phyloP scores from a whole-genome alignment of 2,329 filamentous ascomycete genomes.

The Fusarium vanettenii region DNA sequence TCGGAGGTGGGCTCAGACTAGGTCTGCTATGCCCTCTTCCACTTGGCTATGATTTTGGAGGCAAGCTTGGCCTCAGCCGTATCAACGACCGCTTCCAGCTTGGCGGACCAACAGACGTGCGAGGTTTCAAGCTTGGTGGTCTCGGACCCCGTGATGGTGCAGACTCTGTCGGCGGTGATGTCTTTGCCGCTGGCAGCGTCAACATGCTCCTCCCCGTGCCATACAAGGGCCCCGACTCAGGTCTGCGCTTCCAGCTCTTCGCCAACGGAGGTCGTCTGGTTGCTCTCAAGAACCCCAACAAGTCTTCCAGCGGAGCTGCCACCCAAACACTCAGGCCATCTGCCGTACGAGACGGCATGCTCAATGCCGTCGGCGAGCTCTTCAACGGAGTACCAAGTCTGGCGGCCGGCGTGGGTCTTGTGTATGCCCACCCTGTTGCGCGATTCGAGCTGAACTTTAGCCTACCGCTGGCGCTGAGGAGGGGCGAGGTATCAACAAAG shows the following conservation, averaged over 20 bases:
- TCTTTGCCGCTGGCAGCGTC: constrained; percentile 89
- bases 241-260: constrained; percentile 89
- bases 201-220: constrained; percentile 89
- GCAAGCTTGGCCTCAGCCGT: constrained; percentile 74
- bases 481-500: constrained; percentile 89
- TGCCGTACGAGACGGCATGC: constrained; percentile 65
- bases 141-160: constrained; percentile 87
- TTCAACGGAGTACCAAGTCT: constrained; percentile 82
- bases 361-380: constrained; percentile 75
- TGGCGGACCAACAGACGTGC: constrained; percentile 92
- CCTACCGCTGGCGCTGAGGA: constrained; percentile 82
- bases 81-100: constrained; percentile 96
- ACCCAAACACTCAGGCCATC: constrained; percentile 50
- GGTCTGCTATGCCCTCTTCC: constrained; percentile 88
- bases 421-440: constrained; percentile 94
- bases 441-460: constrained; percentile 97
- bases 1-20: constrained; percentile 84
- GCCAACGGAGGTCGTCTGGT: constrained; percentile 90
- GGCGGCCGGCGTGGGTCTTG: constrained; percentile 87
- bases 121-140: constrained; percentile 90
- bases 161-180: constrained; percentile 90
- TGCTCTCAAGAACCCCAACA: constrained; percentile 72
- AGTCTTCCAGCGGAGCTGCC: constrained; percentile 54
- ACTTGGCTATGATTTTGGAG: constrained; percentile 64
- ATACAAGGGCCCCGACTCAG: constrained; percentile 82